Evolutionary conservation across 371 early-diverging fungal species (phyloP).

Genomic region (Smittium mucronatum): DNA sequence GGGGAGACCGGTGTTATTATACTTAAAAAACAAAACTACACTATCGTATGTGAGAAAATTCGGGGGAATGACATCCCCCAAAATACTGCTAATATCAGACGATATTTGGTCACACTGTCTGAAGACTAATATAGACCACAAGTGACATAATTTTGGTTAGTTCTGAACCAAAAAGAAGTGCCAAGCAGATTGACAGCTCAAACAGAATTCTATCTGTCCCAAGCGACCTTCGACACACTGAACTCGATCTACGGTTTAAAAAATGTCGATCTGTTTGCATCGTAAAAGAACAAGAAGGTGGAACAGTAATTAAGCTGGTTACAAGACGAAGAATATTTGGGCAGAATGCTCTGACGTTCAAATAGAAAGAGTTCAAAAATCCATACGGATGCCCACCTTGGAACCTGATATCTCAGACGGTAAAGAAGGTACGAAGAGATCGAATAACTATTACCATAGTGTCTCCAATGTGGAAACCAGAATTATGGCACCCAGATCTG

Average conservation of each 20-base stretch:
- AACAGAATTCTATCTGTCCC: conserved; percentile 8
- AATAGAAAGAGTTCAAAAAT: conserved; percentile 14
- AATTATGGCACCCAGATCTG: neutral
- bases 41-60: neutral
- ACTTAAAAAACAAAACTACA: neutral
- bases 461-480: conserved; percentile 6
- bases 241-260: neutral
- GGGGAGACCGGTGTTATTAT: neutral
- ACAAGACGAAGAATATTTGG: conserved; percentile 20
- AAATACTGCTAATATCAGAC: neutral
- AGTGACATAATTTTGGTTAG: neutral
- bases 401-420: conserved; percentile 19
- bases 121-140: neutral
- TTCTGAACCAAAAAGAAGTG: neutral
- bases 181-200: conserved; percentile 4
- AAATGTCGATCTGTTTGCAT: conserved; percentile 26
- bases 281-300: conserved; percentile 12
- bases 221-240: neutral
- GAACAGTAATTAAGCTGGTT: conserved; percentile 15
- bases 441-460: conserved; percentile 2
- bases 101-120: neutral
- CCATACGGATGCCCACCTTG: conserved; percentile 22
- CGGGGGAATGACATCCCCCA: neutral
- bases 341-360: conserved; percentile 23
- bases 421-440: conserved; percentile 18